Evolutionary conservation across 495 filamentous ascomycete species (phyloP).

Genomic region (Aspergillus homomorphus): DNA sequence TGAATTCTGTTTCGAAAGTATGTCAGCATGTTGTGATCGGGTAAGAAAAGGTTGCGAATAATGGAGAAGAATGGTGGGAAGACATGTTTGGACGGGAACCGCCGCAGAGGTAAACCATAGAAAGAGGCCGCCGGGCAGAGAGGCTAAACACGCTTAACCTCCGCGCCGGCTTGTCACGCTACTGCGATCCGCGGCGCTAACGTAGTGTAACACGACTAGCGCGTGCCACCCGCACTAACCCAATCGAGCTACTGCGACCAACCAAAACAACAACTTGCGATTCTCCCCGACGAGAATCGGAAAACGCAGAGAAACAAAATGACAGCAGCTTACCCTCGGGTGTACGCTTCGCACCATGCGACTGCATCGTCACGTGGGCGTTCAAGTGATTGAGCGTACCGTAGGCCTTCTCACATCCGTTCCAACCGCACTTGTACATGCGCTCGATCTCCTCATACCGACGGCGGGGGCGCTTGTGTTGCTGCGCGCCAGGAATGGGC

Average conservation of each 20-base stretch:
- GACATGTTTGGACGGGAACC: not conserved
- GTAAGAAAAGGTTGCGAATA: not conserved
- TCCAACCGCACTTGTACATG: slow-evolving; percentile 99
- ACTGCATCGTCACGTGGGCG: slow-evolving; percentile 97
- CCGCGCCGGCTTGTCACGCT: slow-evolving; percentile 41
- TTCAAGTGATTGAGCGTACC: slow-evolving; percentile 96
- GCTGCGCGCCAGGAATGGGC: slow-evolving; percentile 93
- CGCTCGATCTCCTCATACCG: slow-evolving; percentile 98
- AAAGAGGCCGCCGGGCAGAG: not conserved
- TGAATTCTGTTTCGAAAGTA: slow-evolving; percentile 69
- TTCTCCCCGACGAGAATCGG: slow-evolving; percentile 1
- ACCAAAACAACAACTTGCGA: slow-evolving; percentile 9
- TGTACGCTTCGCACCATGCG: slow-evolving; percentile 85
- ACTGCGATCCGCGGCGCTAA: slow-evolving; percentile 45
- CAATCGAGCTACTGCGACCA: slow-evolving; percentile 37
- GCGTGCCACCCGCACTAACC: slow-evolving; percentile 37
- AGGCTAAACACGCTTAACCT: slow-evolving; percentile 24
- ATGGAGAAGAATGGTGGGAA: slow-evolving; percentile 2
- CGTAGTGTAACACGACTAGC: slow-evolving; percentile 54
- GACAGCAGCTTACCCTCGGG: slow-evolving; percentile 76
- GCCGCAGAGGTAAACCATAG: slow-evolving; percentile 19
- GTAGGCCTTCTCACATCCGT: slow-evolving; percentile 97
- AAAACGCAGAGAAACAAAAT: slow-evolving; percentile 12
- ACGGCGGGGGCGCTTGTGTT: slow-evolving; percentile 92
- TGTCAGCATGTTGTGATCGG: slow-evolving; percentile 7